A percentile compares a stretch with the other conserved stretches of the same genome.
Conservation (phyloP, 108 stramenopile species). For the Skeletonema menzelii region DNA sequence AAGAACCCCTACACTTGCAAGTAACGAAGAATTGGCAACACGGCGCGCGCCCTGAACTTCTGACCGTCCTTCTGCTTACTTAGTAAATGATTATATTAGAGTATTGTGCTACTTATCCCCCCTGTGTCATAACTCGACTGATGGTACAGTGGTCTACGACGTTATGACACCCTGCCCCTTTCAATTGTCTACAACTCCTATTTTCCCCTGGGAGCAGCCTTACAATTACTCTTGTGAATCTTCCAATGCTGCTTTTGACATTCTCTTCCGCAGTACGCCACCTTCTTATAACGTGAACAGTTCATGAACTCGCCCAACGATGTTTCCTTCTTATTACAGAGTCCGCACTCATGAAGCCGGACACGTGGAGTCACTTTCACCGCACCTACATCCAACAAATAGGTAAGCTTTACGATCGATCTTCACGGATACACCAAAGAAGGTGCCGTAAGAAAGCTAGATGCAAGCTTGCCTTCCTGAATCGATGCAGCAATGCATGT, state of each 20-base stretch:
- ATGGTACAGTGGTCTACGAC: no score
- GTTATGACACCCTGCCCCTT: no score
- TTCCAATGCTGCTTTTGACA: not conserved
- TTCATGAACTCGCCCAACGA: not conserved
- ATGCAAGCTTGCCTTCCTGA: no score
- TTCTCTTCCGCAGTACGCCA: not conserved
- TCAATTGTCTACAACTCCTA: no score
- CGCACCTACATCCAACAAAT: not conserved
- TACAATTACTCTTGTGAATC: not conserved
- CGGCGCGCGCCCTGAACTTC: no score
- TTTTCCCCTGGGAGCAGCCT: not conserved
- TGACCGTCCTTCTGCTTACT: no score
- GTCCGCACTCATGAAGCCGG: not conserved
- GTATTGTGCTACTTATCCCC: no score
- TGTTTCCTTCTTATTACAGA: not conserved
- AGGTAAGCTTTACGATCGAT: not conserved
- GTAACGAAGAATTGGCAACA: not conserved
- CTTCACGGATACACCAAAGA: constrained; percentile 1
- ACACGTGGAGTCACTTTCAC: not conserved
- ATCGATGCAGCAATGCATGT: no score
- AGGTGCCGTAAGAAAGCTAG: no score
- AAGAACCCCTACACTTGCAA: not conserved
- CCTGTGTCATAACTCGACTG: no score
- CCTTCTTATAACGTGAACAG: not conserved
- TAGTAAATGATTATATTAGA: no score